Evolutionary conservation across 108 stramenopile species (phyloP).

Genomic region (Pseudonitzschia delicatissima): DNA sequence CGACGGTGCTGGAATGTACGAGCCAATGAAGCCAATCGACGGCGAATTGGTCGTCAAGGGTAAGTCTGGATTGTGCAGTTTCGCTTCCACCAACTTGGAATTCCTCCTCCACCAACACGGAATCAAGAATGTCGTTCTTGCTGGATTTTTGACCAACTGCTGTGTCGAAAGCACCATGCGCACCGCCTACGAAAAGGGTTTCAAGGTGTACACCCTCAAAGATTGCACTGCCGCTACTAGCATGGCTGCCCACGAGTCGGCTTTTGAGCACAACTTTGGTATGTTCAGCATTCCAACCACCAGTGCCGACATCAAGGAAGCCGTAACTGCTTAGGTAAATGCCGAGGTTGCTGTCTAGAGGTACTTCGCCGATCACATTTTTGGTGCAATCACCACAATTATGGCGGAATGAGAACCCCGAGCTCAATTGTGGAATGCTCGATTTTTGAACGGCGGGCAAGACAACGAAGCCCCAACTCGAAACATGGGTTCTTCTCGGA

Average conservation of each 20-base stretch:
- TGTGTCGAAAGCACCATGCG: constrained; percentile 82
- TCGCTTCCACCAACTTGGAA: constrained; percentile 71
- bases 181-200: constrained; percentile 74
- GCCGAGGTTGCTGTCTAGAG: too few species aligned
- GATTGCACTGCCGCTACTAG: constrained; percentile 66
- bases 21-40: constrained; percentile 48
- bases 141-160: constrained; percentile 77
- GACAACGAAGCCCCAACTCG: too few species aligned
- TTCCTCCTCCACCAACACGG: constrained; percentile 57
- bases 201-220: constrained; percentile 64
- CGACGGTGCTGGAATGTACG: constrained; percentile 55
- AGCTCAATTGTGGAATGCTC: too few species aligned
- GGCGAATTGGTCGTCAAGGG: constrained; percentile 66
- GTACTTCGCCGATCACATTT: too few species aligned
- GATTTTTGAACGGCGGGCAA: too few species aligned
- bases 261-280: constrained; percentile 64
- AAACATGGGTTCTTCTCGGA: too few species aligned
- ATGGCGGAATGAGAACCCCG: too few species aligned
- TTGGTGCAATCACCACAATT: too few species aligned
- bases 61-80: constrained; percentile 70
- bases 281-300: constrained; percentile 71
- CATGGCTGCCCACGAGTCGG: constrained; percentile 60
- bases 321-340: constrained; percentile 15
- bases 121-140: constrained; percentile 56
- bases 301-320: constrained; percentile 41